phyloP scores from a whole-genome alignment of 208 protist genomes.

The Herpetomonas tarakana region DNA sequence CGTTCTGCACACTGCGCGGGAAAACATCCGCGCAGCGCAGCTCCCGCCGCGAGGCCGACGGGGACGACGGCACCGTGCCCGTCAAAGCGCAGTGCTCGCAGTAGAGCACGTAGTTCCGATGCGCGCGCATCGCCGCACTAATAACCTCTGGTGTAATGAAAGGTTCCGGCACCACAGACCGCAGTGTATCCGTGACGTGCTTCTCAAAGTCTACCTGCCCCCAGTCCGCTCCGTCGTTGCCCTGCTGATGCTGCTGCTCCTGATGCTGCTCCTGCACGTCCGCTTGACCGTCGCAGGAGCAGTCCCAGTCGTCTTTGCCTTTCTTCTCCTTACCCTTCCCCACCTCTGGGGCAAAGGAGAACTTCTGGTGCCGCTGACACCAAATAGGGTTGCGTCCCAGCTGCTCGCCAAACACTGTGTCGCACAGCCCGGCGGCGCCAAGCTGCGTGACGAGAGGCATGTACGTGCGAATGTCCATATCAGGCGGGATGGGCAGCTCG shows the following conservation, averaged over 20 bases:
- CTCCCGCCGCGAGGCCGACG: neutral
- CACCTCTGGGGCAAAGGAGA: neutral
- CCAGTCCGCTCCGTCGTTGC: too few relatives aligned
- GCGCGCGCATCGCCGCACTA: neutral
- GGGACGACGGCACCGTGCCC: slow-evolving; percentile 17
- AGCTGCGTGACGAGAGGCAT: slow-evolving; percentile 76
- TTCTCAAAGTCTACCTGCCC: too few relatives aligned
- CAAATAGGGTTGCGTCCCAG: neutral
- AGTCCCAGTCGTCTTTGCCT: too few relatives aligned
- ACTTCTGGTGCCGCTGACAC: neutral
- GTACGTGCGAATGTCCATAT: slow-evolving; percentile 79
- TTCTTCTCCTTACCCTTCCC: too few relatives aligned
- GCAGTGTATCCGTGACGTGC: slow-evolving; percentile 7
- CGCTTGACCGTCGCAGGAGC: slow-evolving; percentile 1
- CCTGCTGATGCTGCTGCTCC: too few relatives aligned
- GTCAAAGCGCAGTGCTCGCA: slow-evolving; percentile 14
- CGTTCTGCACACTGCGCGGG: slow-evolving; percentile 32
- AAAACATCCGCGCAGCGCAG: slow-evolving; percentile 45
- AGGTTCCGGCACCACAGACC: slow-evolving; percentile 10
- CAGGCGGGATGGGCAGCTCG: slow-evolving; percentile 49
- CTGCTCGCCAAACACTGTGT: slow-evolving; percentile 66
- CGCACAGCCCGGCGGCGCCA: slow-evolving; percentile 63
- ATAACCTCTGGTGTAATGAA: neutral
- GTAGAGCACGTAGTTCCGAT: neutral
- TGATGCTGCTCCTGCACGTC: slow-evolving; percentile 9